A percentile compares a stretch with the other conserved stretches of the same genome.
These are phyloP conservation scores for Tulasnella calospora DNA, from an alignment of 768 basidiomycete species.

Conservation along the genomic window DNA sequence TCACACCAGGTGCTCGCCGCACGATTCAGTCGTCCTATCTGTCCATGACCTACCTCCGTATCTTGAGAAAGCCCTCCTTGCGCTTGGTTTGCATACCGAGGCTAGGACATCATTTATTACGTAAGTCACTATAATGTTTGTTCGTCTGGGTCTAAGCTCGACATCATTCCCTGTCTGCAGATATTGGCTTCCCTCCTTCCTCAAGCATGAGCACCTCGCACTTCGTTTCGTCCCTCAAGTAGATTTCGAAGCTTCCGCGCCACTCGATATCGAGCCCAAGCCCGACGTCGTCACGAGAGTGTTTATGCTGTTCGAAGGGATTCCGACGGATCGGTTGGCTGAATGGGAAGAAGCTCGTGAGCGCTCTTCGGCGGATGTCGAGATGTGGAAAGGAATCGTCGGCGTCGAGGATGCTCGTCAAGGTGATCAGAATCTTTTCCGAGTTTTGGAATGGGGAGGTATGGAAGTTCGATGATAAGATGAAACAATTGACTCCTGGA, in stretches of 20 bases:
- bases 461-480: neutral
- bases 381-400: neutral
- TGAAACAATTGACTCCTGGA: neutral
- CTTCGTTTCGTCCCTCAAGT: slow-evolving; percentile 47
- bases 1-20: neutral
- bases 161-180: slow-evolving; percentile 29
- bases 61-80: neutral
- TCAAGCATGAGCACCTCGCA: slow-evolving; percentile 42
- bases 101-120: neutral
- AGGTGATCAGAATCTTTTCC: slow-evolving; percentile 36
- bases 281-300: slow-evolving; percentile 46
- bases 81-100: neutral
- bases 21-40: neutral
- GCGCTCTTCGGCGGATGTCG: neutral
- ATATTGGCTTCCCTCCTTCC: slow-evolving; percentile 46
- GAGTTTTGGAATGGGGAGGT: slow-evolving; percentile 32
- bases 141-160: neutral
- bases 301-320: slow-evolving; percentile 48
- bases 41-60: neutral
- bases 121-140: neutral
- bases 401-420: slow-evolving; percentile 27
- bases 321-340: slow-evolving; percentile 31
- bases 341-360: neutral
- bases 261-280: slow-evolving; percentile 38
- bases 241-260: slow-evolving; percentile 43